Evolutionary conservation across 2,329 filamentous ascomycete genomes (phyloP), one percentile per base, ranked within the genome.

Genomic region (Intubia oerlemansii): DNA sequence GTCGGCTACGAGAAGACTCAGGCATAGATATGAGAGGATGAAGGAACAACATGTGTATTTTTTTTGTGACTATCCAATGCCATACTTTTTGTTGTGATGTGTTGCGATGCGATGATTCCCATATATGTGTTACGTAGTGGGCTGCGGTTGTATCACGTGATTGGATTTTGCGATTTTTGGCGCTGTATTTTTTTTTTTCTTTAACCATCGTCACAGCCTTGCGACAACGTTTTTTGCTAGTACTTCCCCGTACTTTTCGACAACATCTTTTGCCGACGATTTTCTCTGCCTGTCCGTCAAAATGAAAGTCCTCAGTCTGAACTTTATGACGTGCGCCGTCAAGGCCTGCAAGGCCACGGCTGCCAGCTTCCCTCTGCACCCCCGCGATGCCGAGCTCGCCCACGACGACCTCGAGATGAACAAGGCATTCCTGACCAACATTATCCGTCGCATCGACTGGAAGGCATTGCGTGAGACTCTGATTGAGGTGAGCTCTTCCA

Each of bases 221-320:
- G 9, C 18, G 14, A n/a, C n/a, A n/a, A n/a, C n/a, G n/a, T n/a
- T 16, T 21, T 25, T 5, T 30, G n/a, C 16, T 20, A n/a, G n/a
- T n/a, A n/a, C n/a, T n/a, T n/a, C n/a, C n/a, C n/a, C n/a, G n/a
- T n/a, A n/a, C n/a, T n/a, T n/a, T n/a, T n/a, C n/a, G n/a, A n/a
- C n/a, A n/a, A n/a, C n/a, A n/a, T n/a, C n/a, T n/a, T n/a, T n/a
- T n/a, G n/a, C n/a, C n/a, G n/a, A n/a, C n/a, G n/a, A n/a, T n/a
- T n/a, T n/a, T n/a, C n/a, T n/a, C n/a, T 14, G n/a, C n/a, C n/a
- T n/a, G n/a, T n/a, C n/a, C n/a, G n/a, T n/a, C 24, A 32, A 29
- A 13, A 98, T 98, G 88, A 95, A 95, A 53, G 60, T 95, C 37
- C 68, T 95, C 29, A 93, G 82, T 35, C 73, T 91, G 44, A 95